These are phyloP conservation scores for Naganishia cerealis DNA, from an alignment of 1,284 basidiomycete genomes.

Conservation along the genomic window DNA sequence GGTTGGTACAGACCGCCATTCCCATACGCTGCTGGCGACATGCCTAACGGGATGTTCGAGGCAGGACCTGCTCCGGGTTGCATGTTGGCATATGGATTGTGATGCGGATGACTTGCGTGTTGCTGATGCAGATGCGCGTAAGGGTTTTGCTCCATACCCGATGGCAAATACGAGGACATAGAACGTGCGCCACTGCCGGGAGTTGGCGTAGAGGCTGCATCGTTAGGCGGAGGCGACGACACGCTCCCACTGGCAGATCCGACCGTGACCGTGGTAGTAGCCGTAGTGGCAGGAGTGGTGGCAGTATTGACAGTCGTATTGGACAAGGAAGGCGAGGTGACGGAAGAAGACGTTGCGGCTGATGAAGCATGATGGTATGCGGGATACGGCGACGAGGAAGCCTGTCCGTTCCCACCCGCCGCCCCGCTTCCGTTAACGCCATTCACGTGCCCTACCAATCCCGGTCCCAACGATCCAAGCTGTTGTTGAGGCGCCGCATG, in stretches of 20 bases:
- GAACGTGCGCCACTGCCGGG: neutral
- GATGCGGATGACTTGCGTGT: constrained; percentile 20
- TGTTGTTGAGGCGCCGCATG: constrained; percentile 1
- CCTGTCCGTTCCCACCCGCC: neutral
- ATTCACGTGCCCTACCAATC: neutral
- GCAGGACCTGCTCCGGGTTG: neutral
- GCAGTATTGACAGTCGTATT: neutral
- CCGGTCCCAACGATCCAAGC: neutral
- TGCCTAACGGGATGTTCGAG: neutral
- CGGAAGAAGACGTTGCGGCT: constrained; percentile 3
- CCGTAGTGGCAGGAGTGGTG: constrained; percentile 1
- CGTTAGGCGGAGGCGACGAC: neutral
- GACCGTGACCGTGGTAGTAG: neutral
- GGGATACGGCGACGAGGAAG: constrained; percentile 15
- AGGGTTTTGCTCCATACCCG: constrained; percentile 13
- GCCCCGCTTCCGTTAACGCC: neutral
- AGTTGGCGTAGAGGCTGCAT: neutral
- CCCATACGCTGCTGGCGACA: neutral
- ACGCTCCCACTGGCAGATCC: constrained; percentile 5
- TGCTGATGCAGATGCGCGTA: constrained; percentile 26
- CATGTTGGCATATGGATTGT: constrained; percentile 18
- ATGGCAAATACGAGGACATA: neutral
- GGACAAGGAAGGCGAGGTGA: neutral
- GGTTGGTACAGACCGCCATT: constrained; percentile 17
- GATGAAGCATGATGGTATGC: constrained; percentile 11